A percentile compares a stretch with the other conserved stretches of the same genome.
Evolutionary conservation across 495 filamentous ascomycete genomes (phyloP).

Genomic region (Coniosporium apollinis): DNA sequence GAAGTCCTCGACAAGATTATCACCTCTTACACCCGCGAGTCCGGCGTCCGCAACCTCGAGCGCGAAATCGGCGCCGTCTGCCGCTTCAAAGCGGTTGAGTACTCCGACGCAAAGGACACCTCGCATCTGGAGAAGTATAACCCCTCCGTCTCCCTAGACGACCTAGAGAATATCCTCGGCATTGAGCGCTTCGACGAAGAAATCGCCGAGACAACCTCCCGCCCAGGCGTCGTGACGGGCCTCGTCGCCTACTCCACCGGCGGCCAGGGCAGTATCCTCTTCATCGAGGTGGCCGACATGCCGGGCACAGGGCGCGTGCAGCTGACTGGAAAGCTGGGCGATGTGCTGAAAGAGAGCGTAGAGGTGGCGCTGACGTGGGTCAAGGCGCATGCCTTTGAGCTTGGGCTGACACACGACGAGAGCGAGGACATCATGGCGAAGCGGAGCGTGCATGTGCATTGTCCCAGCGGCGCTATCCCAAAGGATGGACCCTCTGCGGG

Average conservation of each 20-base stretch:
- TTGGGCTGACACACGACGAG: slow-evolving; percentile 64
- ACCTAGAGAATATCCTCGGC: slow-evolving; percentile 80
- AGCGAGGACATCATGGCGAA: slow-evolving; percentile 92
- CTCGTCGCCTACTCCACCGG: slow-evolving; percentile 92
- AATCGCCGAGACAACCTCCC: slow-evolving; percentile 72
- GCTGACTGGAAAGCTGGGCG: slow-evolving; percentile 96
- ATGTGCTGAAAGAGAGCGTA: slow-evolving; percentile 92
- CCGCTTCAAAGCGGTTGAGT: slow-evolving; percentile 89
- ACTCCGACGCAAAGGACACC: slow-evolving; percentile 72
- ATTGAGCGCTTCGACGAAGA: slow-evolving; percentile 93
- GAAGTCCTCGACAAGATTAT: slow-evolving; percentile 90
- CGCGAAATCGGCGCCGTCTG: slow-evolving; percentile 90
- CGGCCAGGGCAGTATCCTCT: slow-evolving; percentile 88
- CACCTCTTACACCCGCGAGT: slow-evolving; percentile 88
- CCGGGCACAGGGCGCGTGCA: slow-evolving; percentile 83
- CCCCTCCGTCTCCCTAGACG: slow-evolving; percentile 51
- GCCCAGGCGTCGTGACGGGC: slow-evolving; percentile 90
- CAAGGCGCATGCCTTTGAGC: slow-evolving; percentile 83
- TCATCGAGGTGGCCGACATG: slow-evolving; percentile 98
- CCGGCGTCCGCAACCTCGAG: slow-evolving; percentile 93
- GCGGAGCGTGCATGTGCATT: slow-evolving; percentile 90
- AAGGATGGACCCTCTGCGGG: slow-evolving; percentile 87
- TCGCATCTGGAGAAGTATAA: slow-evolving; percentile 54
- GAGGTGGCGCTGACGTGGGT: slow-evolving; percentile 95
- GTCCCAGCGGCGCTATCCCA: slow-evolving; percentile 84